Evolutionary conservation across 768 basidiomycete species (phyloP), one percentile per base, ranked within the genome.

Genomic region (Cubamyces sp.): DNA sequence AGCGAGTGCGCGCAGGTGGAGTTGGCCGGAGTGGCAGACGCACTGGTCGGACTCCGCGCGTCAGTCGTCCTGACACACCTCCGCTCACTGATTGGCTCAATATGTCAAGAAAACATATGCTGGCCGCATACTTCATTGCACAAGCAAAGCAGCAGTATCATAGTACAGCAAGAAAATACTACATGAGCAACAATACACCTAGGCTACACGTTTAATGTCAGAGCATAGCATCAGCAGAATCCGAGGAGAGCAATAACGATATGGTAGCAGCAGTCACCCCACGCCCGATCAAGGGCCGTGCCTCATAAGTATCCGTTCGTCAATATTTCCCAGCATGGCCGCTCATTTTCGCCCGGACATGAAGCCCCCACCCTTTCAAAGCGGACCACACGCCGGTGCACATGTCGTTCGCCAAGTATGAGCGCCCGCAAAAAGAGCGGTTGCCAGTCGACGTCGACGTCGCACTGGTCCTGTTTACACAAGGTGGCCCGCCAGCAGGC

Each of bases 291-390:
- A 39, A 60, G 58, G 58, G 49, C 49, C 50, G 21, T 26, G 49
- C 28, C 26, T 26, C 48, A 41, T 58, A 8, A 19, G 28, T 45
- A 39, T 8, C 23, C 30, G 28, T 26, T 34, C 15, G 14, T 62
- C 61, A 62, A 39, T 62, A 62, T 34, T 43, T 51, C 43, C 56
- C 39, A 37, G 55, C 37, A 40, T 58, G 62, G 57, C 48, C 48
- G 48, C 46, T 55, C 53, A 64, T 57, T 60, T 56, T 64, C 34
- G 59, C 63, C 42, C 63, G 63, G 47, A 64, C 54, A 57, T 57
- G 63, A 54, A 60, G 49, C 23, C 58, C 63, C 49, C 59, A 56
- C 54, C 54, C 46, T 52, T 64, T 64, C 58, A 64, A 40, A 26
- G 58, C 63, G 30, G 39, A 51, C 58, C 58, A 64, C 58, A 64